phyloP scores from a whole-genome alignment of 2,329 filamentous ascomycete species.

The Epichloe sibirici region DNA sequence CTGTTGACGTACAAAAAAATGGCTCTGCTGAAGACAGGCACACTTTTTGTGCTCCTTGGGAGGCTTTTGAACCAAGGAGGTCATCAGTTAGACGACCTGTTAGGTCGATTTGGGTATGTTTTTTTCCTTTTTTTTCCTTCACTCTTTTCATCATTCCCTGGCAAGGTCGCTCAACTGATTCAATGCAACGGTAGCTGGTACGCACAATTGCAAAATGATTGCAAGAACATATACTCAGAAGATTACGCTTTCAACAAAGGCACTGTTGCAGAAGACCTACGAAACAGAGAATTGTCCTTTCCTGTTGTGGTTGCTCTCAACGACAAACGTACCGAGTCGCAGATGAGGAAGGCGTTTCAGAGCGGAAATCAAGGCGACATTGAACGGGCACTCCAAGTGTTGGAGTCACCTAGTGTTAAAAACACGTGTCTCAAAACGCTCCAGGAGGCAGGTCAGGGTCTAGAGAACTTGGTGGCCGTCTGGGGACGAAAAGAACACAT shows the following conservation, averaged over 20 bases:
- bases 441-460: slow-evolving; percentile 5
- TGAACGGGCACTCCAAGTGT: slow-evolving; percentile 2
- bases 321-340: not conserved
- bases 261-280: slow-evolving; percentile 8
- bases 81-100: slow-evolving; percentile 5
- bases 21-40: slow-evolving; percentile 9
- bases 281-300: slow-evolving; percentile 8
- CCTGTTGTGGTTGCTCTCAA: slow-evolving; percentile 9
- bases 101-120: slow-evolving; percentile 8
- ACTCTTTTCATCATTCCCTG: not conserved
- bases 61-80: slow-evolving; percentile 7
- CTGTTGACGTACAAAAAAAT: slow-evolving; percentile 7
- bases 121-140: not conserved
- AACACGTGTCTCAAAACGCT: slow-evolving; percentile 6
- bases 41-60: slow-evolving; percentile 8
- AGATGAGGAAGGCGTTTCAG: slow-evolving; percentile 4
- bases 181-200: slow-evolving; percentile 5
- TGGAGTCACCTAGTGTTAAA: slow-evolving; percentile 6
- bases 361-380: slow-evolving; percentile 3
- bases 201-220: slow-evolving; percentile 9
- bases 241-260: slow-evolving; percentile 9
- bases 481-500: slow-evolving; percentile 9
- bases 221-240: slow-evolving; percentile 10
- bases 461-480: slow-evolving; percentile 7
- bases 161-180: not conserved